Evolutionary conservation across 805 yeast species (phyloP).

Genomic region (Blastobotrys parvus): DNA sequence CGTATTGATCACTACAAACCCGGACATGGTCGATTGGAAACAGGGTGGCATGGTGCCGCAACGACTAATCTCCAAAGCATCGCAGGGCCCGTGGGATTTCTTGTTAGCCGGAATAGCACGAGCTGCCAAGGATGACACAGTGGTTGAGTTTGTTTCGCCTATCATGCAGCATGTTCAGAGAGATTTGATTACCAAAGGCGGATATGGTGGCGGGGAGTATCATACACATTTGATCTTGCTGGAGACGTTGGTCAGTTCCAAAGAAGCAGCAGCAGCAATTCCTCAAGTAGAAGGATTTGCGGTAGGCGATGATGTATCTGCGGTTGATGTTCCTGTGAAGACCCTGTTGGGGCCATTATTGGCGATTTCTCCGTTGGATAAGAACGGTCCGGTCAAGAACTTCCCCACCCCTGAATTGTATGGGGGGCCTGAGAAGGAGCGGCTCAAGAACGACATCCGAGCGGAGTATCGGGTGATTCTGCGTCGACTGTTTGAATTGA

Average conservation of each 20-base stretch:
- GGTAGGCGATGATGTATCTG: conserved; percentile 32
- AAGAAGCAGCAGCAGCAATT: conserved; percentile 52
- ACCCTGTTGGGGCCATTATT: conserved; percentile 74
- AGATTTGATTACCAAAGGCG: conserved; percentile 24
- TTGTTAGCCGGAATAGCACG: conserved; percentile 48
- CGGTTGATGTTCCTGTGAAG: conserved; percentile 47
- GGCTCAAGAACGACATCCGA: conserved; percentile 17
- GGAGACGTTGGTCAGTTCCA: conserved; percentile 48
- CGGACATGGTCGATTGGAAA: conserved; percentile 3
- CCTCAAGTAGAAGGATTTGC: conserved; percentile 49
- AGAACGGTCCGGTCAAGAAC: conserved; percentile 14
- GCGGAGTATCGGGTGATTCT: conserved; percentile 24
- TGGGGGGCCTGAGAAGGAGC: conserved; percentile 9
- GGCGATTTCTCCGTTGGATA: conserved; percentile 61
- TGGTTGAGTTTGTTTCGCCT: conserved; percentile 50
- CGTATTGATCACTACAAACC: conserved; percentile 3
- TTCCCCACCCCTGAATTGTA: conserved; percentile 19
- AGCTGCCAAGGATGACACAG: conserved; percentile 58
- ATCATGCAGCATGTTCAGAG: conserved; percentile 35
- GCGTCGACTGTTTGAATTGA: conserved; percentile 58
- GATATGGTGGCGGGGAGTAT: conserved; percentile 35
- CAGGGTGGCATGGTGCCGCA: background rate
- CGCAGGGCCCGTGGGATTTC: conserved; percentile 33
- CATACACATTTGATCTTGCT: conserved; percentile 43
- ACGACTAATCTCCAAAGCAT: background rate